Evolutionary conservation across 805 yeast genomes (phyloP).

Genomic region (Metschnikowia aberdeeniae): DNA sequence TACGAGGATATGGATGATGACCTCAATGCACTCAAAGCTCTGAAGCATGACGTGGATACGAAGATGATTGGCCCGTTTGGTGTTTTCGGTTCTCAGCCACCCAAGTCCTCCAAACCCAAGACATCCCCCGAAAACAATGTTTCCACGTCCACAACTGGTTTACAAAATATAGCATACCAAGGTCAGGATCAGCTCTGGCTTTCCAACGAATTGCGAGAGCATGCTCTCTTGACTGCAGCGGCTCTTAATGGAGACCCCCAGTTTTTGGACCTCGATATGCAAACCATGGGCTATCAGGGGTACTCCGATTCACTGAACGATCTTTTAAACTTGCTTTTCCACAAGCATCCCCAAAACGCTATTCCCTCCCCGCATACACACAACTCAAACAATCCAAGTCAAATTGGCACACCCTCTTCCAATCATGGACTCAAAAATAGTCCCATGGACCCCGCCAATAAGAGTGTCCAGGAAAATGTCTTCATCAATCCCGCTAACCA

Average conservation of each 20-base stretch:
- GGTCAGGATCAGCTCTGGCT: slow-evolving; percentile 60
- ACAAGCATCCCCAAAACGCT: slow-evolving; percentile 29
- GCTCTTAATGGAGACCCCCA: slow-evolving; percentile 61
- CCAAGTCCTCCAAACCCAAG: background rate
- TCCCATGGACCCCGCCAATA: slow-evolving; percentile 2
- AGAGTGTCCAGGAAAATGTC: slow-evolving; percentile 10
- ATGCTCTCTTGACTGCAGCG: slow-evolving; percentile 69
- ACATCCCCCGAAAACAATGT: slow-evolving; percentile 1
- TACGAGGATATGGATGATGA: slow-evolving; percentile 83
- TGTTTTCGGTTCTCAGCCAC: slow-evolving; percentile 43
- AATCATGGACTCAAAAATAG: slow-evolving; percentile 1
- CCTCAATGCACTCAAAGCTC: slow-evolving; percentile 37
- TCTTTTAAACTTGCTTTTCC: slow-evolving; percentile 51
- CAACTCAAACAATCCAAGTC: slow-evolving; percentile 5
- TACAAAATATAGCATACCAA: slow-evolving; percentile 3
- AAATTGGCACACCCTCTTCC: slow-evolving; percentile 3
- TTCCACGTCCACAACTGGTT: slow-evolving; percentile 1
- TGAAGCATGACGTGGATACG: slow-evolving; percentile 36
- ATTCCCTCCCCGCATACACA: background rate
- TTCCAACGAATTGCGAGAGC: slow-evolving; percentile 65
- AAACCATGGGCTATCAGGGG: slow-evolving; percentile 10
- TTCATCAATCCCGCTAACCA: slow-evolving; percentile 34
- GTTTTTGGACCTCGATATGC: slow-evolving; percentile 48
- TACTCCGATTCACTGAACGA: slow-evolving; percentile 33
- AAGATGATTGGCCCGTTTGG: slow-evolving; percentile 76